Evolutionary conservation across 306 rosid genomes (phyloP).

Genomic region (Dalbergia cultrata): DNA sequence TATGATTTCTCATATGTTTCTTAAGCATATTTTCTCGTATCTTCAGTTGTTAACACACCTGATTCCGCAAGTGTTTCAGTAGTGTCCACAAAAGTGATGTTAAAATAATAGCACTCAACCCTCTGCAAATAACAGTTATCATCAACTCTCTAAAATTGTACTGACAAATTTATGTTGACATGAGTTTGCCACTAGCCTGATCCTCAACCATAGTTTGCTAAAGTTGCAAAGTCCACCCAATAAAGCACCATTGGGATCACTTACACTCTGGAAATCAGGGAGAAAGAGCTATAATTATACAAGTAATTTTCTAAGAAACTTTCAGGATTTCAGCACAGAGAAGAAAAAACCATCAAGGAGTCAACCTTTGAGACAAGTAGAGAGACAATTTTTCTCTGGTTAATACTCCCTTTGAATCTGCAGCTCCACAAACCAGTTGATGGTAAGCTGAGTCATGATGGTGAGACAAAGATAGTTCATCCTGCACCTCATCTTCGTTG

Average conservation of each 20-base stretch:
- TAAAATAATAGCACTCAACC: background rate
- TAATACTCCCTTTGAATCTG: conserved; percentile 67
- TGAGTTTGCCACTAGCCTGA: conserved; percentile 26
- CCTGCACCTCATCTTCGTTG: conserved; percentile 68
- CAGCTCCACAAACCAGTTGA: conserved; percentile 71
- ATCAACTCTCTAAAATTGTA: conserved; percentile 18
- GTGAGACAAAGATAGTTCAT: conserved; percentile 59
- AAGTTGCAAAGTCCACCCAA: conserved; percentile 24
- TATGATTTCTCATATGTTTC: background rate
- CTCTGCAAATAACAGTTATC: conserved; percentile 1
- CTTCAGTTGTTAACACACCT: background rate
- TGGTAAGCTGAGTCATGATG: conserved; percentile 77
- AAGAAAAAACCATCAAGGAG: conserved; percentile 42
- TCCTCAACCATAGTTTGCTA: conserved; percentile 34
- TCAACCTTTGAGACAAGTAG: conserved; percentile 60
- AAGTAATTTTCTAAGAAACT: conserved; percentile 21
- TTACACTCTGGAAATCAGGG: conserved; percentile 45
- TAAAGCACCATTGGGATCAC: conserved; percentile 33
- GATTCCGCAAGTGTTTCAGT: background rate
- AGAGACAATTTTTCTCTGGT: conserved; percentile 72
- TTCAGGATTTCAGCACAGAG: background rate
- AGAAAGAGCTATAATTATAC: conserved; percentile 20
- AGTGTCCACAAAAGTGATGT: background rate
- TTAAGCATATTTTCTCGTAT: too few relatives aligned
- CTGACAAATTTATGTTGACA: conserved; percentile 9